These are phyloP conservation scores for Aspergillus versicolor DNA, from an alignment of 2,329 filamentous ascomycete genomes.

Conservation along the genomic window DNA sequence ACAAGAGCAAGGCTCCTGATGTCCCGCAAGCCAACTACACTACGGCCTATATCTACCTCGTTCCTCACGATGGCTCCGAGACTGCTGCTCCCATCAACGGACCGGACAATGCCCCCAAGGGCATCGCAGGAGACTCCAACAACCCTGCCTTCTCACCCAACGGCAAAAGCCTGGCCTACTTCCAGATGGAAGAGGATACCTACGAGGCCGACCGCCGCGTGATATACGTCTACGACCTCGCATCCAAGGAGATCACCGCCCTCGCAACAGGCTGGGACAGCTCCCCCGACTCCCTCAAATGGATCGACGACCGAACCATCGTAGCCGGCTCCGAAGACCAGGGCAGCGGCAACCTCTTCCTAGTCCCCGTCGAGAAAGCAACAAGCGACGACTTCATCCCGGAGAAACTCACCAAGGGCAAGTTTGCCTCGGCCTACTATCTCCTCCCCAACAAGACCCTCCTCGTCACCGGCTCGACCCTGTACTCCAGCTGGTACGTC, in stretches of 20 bases:
- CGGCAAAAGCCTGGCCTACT: slow-evolving; percentile 70
- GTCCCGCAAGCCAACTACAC: slow-evolving; percentile 60
- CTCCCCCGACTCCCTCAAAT: slow-evolving; percentile 52
- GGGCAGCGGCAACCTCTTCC: slow-evolving; percentile 52
- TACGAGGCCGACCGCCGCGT: slow-evolving; percentile 76
- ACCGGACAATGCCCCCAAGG: slow-evolving; percentile 43
- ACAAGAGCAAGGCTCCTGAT: slow-evolving; percentile 45
- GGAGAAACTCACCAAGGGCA: slow-evolving; percentile 37
- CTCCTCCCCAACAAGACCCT: slow-evolving; percentile 31
- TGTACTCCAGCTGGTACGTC: slow-evolving; percentile 38
- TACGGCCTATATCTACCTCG: slow-evolving; percentile 77
- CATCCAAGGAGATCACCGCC: slow-evolving; percentile 30
- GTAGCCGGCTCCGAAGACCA: slow-evolving; percentile 73
- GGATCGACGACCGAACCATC: slow-evolving; percentile 59
- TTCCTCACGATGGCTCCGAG: slow-evolving; percentile 62
- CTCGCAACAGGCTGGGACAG: slow-evolving; percentile 51
- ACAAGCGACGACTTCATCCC: slow-evolving; percentile 30
- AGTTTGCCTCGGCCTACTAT: slow-evolving; percentile 30
- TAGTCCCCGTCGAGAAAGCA: slow-evolving; percentile 33
- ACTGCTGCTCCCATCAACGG: slow-evolving; percentile 49
- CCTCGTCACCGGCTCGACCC: slow-evolving; percentile 33
- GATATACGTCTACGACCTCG: slow-evolving; percentile 43
- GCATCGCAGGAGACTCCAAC: slow-evolving; percentile 58
- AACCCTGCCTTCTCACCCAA: slow-evolving; percentile 72
- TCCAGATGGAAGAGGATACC: slow-evolving; percentile 71